Percentiles rank a stretch among this genome's conserved stretches.
phyloP scores from a whole-genome alignment of 108 stramenopile genomes.

The Hondaea fermentalgiana region DNA sequence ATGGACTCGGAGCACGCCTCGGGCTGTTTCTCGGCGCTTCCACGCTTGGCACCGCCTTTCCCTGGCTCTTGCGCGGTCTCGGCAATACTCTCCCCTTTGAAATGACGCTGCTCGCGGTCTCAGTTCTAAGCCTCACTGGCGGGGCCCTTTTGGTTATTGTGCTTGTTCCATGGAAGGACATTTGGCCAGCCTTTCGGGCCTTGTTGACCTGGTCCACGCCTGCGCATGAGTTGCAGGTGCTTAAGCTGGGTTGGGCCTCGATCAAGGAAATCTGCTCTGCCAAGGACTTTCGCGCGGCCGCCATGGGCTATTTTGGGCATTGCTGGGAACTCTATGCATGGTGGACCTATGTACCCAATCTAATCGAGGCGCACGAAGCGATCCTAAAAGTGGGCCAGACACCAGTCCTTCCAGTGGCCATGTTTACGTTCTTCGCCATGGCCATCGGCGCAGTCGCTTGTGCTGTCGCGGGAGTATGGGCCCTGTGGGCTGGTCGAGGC shows the following conservation, averaged over 20 bases:
- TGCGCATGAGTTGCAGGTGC: background rate
- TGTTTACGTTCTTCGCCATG: background rate
- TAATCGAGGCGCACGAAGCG: constrained; percentile 20
- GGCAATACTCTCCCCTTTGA: constrained; percentile 13
- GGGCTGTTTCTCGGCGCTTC: constrained; percentile 38
- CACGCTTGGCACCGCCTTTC: constrained; percentile 34
- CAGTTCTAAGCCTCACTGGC: background rate
- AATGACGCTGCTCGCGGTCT: background rate
- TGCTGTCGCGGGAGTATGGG: background rate
- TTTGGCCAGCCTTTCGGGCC: background rate
- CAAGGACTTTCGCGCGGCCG: constrained; percentile 21
- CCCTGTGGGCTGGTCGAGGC: background rate
- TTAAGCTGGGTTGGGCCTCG: background rate
- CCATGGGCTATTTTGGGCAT: constrained; percentile 43
- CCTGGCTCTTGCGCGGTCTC: constrained; percentile 28
- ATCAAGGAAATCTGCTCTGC: background rate
- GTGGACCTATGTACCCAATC: constrained; percentile 33
- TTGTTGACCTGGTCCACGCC: background rate
- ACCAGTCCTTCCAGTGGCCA: background rate
- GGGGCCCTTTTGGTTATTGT: background rate
- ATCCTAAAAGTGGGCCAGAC: background rate
- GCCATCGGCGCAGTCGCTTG: background rate
- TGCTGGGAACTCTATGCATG: constrained; percentile 50
- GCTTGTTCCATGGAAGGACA: background rate
- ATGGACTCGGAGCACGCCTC: constrained; percentile 33